Conservation (phyloP, 2,329 filamentous ascomycete genomes). For the Erysiphe neolycopersici region DNA sequence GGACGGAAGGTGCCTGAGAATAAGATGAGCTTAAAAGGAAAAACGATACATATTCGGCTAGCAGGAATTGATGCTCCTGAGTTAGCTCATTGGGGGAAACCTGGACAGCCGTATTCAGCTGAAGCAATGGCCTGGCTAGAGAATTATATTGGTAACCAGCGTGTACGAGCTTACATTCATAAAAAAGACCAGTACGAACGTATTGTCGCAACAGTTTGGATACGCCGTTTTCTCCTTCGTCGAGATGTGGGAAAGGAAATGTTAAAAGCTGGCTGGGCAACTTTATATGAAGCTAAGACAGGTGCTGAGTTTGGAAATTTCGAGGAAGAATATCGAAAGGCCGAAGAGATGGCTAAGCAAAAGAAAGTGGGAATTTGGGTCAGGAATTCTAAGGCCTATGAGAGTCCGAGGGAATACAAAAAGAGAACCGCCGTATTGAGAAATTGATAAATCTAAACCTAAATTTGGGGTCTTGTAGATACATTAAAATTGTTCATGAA, state of each 20-base stretch:
- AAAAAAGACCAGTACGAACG: slow-evolving; percentile 78
- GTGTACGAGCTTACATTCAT: slow-evolving; percentile 62
- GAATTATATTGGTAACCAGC: slow-evolving; percentile 38
- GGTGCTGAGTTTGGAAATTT: slow-evolving; percentile 68
- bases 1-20: slow-evolving; percentile 41
- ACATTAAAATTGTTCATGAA: no score
- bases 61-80: slow-evolving; percentile 89
- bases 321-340: slow-evolving; percentile 34
- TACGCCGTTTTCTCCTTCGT: slow-evolving; percentile 36
- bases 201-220: slow-evolving; percentile 62
- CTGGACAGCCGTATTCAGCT: slow-evolving; percentile 56
- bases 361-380: slow-evolving; percentile 53
- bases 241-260: slow-evolving; percentile 74
- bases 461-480: no score
- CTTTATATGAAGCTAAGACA: slow-evolving; percentile 76
- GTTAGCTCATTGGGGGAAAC: slow-evolving; percentile 69
- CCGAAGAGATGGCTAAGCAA: slow-evolving; percentile 38
- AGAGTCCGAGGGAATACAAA: slow-evolving; percentile 80
- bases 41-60: slow-evolving; percentile 68
- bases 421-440: slow-evolving; percentile 16
- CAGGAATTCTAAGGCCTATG: slow-evolving; percentile 31
- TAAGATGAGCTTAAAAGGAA: slow-evolving; percentile 41
- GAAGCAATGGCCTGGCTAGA: slow-evolving; percentile 69
- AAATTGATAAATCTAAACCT: no score
- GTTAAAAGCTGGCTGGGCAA: slow-evolving; percentile 62